Evolutionary conservation across 2,329 filamentous ascomycete genomes (phyloP), one percentile per base, ranked within the genome.

Genomic region (Fusarium goolgardi): DNA sequence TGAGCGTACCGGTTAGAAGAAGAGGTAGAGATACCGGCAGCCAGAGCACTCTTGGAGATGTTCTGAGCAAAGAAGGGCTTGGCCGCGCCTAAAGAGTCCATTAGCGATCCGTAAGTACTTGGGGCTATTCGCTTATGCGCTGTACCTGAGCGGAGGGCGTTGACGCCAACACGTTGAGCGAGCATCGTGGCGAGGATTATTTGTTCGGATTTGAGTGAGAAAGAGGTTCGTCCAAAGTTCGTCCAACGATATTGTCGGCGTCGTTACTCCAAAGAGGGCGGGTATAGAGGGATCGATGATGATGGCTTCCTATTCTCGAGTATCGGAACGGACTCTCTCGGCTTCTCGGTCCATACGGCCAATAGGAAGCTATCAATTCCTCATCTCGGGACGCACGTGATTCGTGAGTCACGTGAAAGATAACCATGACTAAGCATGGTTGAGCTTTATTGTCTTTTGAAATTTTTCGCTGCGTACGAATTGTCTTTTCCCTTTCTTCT

Each of bases 111-210:
- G 53, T 29, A 11, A 39, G 45, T 35, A 21, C 18, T 50, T 51
- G 67, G 73, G 61, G 63, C 27, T 65, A 64, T 73, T 71, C 67
- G 32, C 32, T 40, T 47, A 53, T 61, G 61, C 49, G 47, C 35
- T 43, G 73, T 77, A 88, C 86, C 83, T 84, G 85, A 83, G 78
- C 85, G 85, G 77, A 88, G 78, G 77, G 86, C 86, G 80, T 84
- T 82, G 71, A 87, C 76, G 78, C 86, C 86, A 75, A 86, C 81
- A 80, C 86, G 80, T 74, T 86, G 84, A 75, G 84, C 82, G 77
- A 83, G 84, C 86, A 89, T 89, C 43, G 71, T 78, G 75, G 69
- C 69, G 63, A 50, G 53, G 55, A 25, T 15, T 37, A 50, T 34
- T 46, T 34, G 21, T 47, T 59, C 29, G 46, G 25, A 21, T 49